Evolutionary conservation across 2,329 filamentous ascomycete genomes (phyloP), one percentile per base, ranked within the genome.

Genomic region (Diaporthe caulivora): DNA sequence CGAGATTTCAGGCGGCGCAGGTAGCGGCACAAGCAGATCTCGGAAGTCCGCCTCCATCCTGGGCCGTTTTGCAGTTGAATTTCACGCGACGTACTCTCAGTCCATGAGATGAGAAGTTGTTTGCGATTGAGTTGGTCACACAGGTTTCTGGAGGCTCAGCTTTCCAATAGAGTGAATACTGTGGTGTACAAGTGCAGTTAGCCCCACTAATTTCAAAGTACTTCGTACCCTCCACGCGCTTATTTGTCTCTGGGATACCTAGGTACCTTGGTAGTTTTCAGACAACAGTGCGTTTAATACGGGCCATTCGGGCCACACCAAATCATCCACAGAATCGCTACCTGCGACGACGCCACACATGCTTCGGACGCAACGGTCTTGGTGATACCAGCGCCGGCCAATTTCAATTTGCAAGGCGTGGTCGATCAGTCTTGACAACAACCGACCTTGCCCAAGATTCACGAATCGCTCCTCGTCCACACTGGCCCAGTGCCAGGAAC

Each of bases 41-140:
- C 67, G 24, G n/a, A 75, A 54, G 18, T 69, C 74, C 9, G 74
- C 53, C 58, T 75, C 74, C 74, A 75, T 75, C 1, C 24, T 71
- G 37, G 11, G 47, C 44, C 31, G 40, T 24, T 10, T 37, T 29
- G 1, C n/a, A 40, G 47, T 40, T 67, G 8, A 17, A 37, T 2
- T 29, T 40, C 47, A 40, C 31, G 21, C 31, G 15, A 18, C 44
- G 34, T 53, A 13, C 11, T 18, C 21, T 67, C 62, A 67, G n/a
- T 53, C 62, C 62, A 67, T 37, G 47, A 21, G 49, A 67, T 34
- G 31, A 51, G 21, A 53, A 29, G 31, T 53, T 26, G 31, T 67
- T n/a, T 53, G 47, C 6, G 44, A 9, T 26, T 26, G 24, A 37
- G 44, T 29, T 53, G 44, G 47, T 29, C n/a, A 31, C 31, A 21